Base-by-base conservation (phyloP, 805 yeast genomes). In the Wickerhamomyces tratensis region DNA sequence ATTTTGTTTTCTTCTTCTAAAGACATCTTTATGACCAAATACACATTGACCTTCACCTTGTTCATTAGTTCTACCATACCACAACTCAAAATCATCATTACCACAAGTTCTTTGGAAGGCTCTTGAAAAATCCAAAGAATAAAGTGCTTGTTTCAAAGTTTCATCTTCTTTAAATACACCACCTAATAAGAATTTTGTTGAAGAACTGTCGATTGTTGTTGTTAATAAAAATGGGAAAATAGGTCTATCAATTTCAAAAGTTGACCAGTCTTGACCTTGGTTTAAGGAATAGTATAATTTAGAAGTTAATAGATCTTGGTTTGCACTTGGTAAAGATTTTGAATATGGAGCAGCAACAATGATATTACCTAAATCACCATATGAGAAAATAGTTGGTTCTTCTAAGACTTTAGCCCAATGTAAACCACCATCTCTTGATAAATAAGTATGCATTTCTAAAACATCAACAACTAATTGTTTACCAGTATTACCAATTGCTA, bases 351-450 rank as follows among this genome's bases (percentile, higher is more conserved):
- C 63, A 4, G 86, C 82, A 2, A 82, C 63, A 25, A 86, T 72
- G 10, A 87, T 59, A 56, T 85, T 85, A 38, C 95, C 96, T 43
- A 74, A 73, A 59, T 87, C 94, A 40, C 93, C 95, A 62, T 77
- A 80, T 0, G 79, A 67, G 47, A 73, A 77, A 2, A 68, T 48
- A 25, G 75, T 62, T 3, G 86, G 76, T 14, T 65, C 70, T 33
- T 77, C 76, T 7, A 77, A 48, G 0, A 76, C 71, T 43, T 67
- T 57, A 31, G 58, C 60, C 95, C 96, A 87, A 1, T 80, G 63
- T n/a, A 69, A 56, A 13, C 96, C 96, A 30, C 86, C 89, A 62
- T 87, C 88, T 46, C 84, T 68, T 0, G 95, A 82, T 4, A 85
- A 53, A 57, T 69, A 87, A 1, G 93, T 77, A 39, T 63, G 58